Evolutionary conservation across 108 stramenopile species (phyloP).

Genomic region (Nitzschia sp.): DNA sequence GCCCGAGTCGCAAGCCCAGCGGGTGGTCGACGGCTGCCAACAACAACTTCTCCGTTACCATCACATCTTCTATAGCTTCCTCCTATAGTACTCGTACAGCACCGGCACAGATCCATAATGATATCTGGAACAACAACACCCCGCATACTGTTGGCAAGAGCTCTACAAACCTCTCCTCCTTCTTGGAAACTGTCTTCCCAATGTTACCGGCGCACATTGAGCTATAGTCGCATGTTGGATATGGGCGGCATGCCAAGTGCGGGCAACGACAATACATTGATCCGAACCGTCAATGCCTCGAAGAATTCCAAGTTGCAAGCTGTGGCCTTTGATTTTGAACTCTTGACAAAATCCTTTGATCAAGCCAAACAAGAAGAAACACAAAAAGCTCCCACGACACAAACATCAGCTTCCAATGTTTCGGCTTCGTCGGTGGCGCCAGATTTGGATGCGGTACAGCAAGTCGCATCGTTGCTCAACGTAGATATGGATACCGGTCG

Average conservation of each 20-base stretch:
- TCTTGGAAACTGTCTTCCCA: not conserved
- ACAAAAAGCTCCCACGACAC: constrained; percentile 8
- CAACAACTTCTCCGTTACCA: no score
- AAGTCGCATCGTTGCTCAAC: constrained; percentile 58
- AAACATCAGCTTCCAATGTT: not conserved
- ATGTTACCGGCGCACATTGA: not conserved
- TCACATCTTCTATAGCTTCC: no score
- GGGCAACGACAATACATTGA: constrained; percentile 22
- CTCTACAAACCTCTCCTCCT: not conserved
- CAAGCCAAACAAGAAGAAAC: constrained; percentile 39
- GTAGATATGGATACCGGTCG: constrained; percentile 12
- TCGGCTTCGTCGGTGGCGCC: constrained; percentile 14
- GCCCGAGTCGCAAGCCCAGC: no score
- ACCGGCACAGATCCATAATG: no score
- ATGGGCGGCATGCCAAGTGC: constrained; percentile 68
- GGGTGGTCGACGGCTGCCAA: no score
- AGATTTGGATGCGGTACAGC: constrained; percentile 23
- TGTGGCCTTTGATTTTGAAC: constrained; percentile 80
- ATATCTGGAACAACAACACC: no score
- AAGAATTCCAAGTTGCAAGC: constrained; percentile 81
- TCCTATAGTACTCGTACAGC: no score
- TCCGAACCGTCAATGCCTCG: constrained; percentile 51
- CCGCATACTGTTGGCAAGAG: no score
- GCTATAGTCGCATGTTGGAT: constrained; percentile 61
- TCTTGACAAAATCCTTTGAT: constrained; percentile 42